phyloP scores from a whole-genome alignment of 257 asterid genomes.

The Petunia axillaris region DNA sequence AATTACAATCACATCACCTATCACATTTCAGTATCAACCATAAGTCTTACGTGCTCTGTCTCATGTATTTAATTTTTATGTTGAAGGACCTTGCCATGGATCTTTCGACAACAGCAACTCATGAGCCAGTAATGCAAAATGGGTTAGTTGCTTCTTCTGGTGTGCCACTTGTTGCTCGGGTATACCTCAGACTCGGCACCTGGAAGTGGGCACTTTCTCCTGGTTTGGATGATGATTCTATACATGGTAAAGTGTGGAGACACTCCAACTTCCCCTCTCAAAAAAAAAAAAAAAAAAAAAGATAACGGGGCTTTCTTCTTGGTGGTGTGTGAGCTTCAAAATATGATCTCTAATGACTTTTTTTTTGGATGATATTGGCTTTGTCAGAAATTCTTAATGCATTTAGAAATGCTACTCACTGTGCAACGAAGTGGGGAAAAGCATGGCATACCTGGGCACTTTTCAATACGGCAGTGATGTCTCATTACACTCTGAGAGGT shows the following conservation, averaged over 20 bases:
- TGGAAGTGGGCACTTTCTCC: slow-evolving; percentile 99
- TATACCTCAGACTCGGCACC: slow-evolving; percentile 78
- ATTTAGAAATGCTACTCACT: slow-evolving; percentile 79
- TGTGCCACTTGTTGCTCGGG: slow-evolving; percentile 85
- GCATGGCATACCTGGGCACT: slow-evolving; percentile 99
- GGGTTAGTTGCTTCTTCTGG: slow-evolving; percentile 58
- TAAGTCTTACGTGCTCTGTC: slow-evolving; percentile 18
- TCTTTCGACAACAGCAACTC: slow-evolving; percentile 65
- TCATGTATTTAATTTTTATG: slow-evolving; percentile 30
- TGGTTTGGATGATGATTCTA: slow-evolving; percentile 86
- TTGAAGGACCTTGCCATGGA: slow-evolving; percentile 88
- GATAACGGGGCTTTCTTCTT: background rate
- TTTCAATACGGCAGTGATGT: slow-evolving; percentile 97
- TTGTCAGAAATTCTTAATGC: slow-evolving; percentile 84
- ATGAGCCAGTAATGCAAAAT: slow-evolving; percentile 65
- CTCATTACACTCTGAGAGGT: slow-evolving; percentile 86
- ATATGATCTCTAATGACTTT: slow-evolving; percentile 27
- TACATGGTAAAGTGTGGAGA: slow-evolving; percentile 60
- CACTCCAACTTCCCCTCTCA: slow-evolving; percentile 9
- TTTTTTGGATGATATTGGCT: slow-evolving; percentile 21
- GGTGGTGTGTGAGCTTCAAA: slow-evolving; percentile 24
- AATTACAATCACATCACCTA: slow-evolving; percentile 1
- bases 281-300: background rate
- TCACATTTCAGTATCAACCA: slow-evolving; percentile 7
- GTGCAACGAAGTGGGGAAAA: slow-evolving; percentile 89